phyloP scores from a whole-genome alignment of 441 rosid species.

The Erodium moschatum region DNA sequence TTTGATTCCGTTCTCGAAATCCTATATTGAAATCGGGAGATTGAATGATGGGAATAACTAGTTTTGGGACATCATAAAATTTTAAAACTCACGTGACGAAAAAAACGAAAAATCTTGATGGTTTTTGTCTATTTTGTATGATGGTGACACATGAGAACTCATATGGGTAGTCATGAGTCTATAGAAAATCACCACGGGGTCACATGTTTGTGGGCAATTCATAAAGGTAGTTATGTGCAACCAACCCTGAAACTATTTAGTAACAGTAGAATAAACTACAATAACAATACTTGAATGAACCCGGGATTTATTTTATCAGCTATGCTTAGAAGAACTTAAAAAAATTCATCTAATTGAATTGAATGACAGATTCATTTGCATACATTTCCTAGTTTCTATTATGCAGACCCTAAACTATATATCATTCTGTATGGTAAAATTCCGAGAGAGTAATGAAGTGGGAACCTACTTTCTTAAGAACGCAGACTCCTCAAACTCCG shows the following conservation, averaged over 20 bases:
- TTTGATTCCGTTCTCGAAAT: too few relatives aligned
- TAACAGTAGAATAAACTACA: not conserved
- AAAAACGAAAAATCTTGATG: too few relatives aligned
- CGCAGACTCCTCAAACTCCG: conserved; percentile 46
- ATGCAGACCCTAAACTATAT: not conserved
- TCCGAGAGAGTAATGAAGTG: not conserved
- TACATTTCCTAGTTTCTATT: not conserved
- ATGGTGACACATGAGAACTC: too few relatives aligned
- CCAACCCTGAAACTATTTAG: not conserved
- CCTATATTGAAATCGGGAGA: too few relatives aligned
- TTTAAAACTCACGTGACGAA: too few relatives aligned
- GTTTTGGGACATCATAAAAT: too few relatives aligned
- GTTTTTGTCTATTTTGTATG: too few relatives aligned
- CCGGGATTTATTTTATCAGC: not conserved
- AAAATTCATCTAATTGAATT: not conserved
- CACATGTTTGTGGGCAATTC: too few relatives aligned
- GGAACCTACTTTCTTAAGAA: conserved; percentile 52
- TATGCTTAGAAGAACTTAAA: not conserved
- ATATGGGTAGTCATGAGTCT: too few relatives aligned
- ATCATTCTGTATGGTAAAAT: not conserved
- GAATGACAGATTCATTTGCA: not conserved
- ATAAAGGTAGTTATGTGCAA: not conserved
- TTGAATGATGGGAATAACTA: too few relatives aligned
- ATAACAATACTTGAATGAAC: not conserved
- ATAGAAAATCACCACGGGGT: too few relatives aligned